A percentile compares a stretch with the other conserved stretches of the same genome.
Conservation (phyloP, 306 rosid species). For the Parietaria judaica region DNA sequence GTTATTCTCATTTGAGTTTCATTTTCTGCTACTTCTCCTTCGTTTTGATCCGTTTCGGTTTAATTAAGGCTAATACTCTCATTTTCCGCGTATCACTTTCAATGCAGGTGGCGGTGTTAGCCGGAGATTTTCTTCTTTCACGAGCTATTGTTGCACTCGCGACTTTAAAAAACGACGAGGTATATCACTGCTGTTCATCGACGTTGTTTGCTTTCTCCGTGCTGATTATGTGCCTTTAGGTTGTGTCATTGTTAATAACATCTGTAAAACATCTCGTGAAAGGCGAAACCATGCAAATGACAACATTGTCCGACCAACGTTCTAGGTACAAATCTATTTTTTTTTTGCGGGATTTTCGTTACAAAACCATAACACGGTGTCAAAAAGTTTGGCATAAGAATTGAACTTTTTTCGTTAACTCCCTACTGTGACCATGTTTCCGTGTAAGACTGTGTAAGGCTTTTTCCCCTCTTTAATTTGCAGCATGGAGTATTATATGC, state of each 20-base stretch:
- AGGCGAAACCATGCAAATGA: constrained; percentile 98
- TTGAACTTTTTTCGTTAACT: no score
- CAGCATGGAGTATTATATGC: constrained; percentile 95
- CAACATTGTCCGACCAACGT: constrained; percentile 64
- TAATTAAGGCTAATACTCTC: neutral
- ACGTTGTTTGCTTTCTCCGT: neutral
- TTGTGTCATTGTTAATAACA: constrained; percentile 66
- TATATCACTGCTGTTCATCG: constrained; percentile 17
- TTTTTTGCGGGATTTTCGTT: neutral
- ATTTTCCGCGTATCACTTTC: constrained; percentile 11
- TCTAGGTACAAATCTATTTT: constrained; percentile 56
- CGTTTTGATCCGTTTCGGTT: neutral
- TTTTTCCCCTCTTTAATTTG: constrained; percentile 12
- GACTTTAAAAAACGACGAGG: constrained; percentile 83
- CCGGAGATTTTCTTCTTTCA: constrained; percentile 94
- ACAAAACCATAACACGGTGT: no score
- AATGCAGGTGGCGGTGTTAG: constrained; percentile 80
- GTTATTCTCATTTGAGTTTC: constrained; percentile 3
- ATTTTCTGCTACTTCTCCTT: neutral
- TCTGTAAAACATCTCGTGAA: constrained; percentile 89
- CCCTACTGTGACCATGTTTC: no score
- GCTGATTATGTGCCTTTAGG: constrained; percentile 36
- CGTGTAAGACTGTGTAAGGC: no score
- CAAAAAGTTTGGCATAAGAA: no score
- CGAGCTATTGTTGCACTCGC: constrained; percentile 97